Base-by-base conservation (phyloP, 116 monocot species). In the Posidonia oceanica region DNA sequence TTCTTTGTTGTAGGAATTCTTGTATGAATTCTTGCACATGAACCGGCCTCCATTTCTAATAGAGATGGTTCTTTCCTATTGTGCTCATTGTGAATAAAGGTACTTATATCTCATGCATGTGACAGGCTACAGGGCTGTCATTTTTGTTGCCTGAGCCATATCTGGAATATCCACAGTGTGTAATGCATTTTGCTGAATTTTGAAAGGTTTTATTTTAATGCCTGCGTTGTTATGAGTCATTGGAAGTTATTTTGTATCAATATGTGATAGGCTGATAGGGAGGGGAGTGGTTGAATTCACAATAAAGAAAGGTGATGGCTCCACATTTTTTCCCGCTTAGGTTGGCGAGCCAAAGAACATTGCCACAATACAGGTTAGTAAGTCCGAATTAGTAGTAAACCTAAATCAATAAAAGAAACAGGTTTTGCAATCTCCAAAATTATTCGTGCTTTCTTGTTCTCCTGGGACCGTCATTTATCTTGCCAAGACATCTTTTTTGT, bases 91-190 rank as follows among this genome's bases (percentile, higher is more conserved):
- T 12, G 12, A 48, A 48, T 48, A 48, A 48, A 48, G 48, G 7
- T 48, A 12, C 48, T 48, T 48, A 48, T 29, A 29, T 48, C 12
- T 48, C 48, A 48, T 48, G 48, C 48, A 11, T 23, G 21, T 60
- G 16, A 63, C 86, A 95, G 94, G 94, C 94, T 68, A 91, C 94
- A 76, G 94, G 94, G 21, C 74, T 95, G 74, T 86, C 94, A 8
- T 95, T 95, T 79, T 74, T 95, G 62, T 84, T 95, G 75, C 94
- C 94, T 48, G 74, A 86, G 68, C 85, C 91, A 57, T 95, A 91
- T 73, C 37, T 77, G 54, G 77, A 79, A 57, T 91, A 91, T 38
- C 94, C 94, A 76, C 91, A 88, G 91, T 95, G 68, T 74, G 4
- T 48, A 48, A 48, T 48, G 48, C 48, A 10, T 48, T 8, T 54